A percentile compares a stretch with the other conserved stretches of the same genome.
phyloP scores from a whole-genome alignment of 768 basidiomycete species.

The Naganishia friedmannii region DNA sequence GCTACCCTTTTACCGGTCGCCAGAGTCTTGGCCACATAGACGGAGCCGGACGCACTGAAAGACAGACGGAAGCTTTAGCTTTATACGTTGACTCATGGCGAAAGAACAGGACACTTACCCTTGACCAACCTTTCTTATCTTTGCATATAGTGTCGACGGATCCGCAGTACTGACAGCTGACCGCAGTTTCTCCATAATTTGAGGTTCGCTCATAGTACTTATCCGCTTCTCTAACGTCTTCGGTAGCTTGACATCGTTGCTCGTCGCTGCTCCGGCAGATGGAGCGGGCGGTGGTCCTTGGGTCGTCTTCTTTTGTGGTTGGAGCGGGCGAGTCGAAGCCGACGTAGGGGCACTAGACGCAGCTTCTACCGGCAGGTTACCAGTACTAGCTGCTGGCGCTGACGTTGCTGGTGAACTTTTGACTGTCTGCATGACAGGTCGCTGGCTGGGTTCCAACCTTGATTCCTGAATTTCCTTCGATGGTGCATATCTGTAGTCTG shows the following conservation, averaged over 20 bases:
- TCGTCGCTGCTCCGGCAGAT: constrained; percentile 28
- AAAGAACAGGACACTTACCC: constrained; percentile 62
- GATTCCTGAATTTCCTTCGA: not conserved
- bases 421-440: not conserved
- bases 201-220: constrained; percentile 92
- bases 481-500: constrained; percentile 7
- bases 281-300: constrained; percentile 33
- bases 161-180: constrained; percentile 82
- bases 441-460: not conserved
- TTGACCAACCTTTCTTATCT: constrained; percentile 98
- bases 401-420: constrained; percentile 1
- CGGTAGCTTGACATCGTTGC: constrained; percentile 56
- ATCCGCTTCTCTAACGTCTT: constrained; percentile 70
- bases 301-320: constrained; percentile 59
- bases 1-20: constrained; percentile 82
- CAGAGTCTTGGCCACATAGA: constrained; percentile 91
- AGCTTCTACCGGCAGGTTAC: not conserved
- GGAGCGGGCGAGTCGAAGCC: constrained; percentile 57
- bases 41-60: constrained; percentile 87
- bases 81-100: not conserved
- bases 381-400: not conserved
- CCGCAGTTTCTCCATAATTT: constrained; percentile 96
- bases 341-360: not conserved
- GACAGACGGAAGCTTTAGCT: constrained; percentile 6
- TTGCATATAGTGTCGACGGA: constrained; percentile 83